Evolutionary conservation across 768 basidiomycete species (phyloP), one percentile per base, ranked within the genome.

Genomic region (Tephrocybe rancida): DNA sequence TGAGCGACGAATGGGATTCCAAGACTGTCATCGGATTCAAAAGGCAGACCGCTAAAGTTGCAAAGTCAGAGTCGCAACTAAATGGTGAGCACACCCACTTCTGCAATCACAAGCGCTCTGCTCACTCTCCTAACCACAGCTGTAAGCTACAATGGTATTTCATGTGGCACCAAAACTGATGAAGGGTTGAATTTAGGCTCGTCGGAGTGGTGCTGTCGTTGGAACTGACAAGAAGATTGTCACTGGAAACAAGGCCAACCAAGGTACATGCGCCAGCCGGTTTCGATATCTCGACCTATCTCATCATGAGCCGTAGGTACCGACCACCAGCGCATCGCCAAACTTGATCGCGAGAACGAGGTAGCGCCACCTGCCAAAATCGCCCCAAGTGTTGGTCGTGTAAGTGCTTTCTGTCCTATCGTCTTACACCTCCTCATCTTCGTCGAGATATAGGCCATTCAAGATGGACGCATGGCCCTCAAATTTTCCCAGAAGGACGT

Each of bases 261-360:
- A 75, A 64, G 87, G 92, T 41, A 19, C 21, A 13, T 92, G 37
- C 38, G 76, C 68, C 48, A 21, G 21, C 14, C 34, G 50, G 42
- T 10, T 43, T 2, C 16, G 13, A 22, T 30, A 16, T 16, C 25
- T 3, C 19, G 6, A n/a, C 9, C 16, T 24, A 10, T 25, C 39
- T 44, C 16, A 47, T 16, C n/a, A 11, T 50, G 11, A 8, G 14
- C 21, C 41, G 13, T 44, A 95, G 92, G 90, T 30, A 90, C 92
- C 58, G 95, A 98, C 73, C 93, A 96, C 74, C 92, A 94, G 67
- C 85, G 84, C 51, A 95, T 95, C 67, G 94, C 90, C 22, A 95
- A 95, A 66, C 86, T 98, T 38, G 95, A 95, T 70, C 85, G 92
- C 39, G 93, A 97, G 62, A 95, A 98, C 69, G 95, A 96, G 65